Conservation (phyloP, 345 rosid species). For the Jatropha curcas region DNA sequence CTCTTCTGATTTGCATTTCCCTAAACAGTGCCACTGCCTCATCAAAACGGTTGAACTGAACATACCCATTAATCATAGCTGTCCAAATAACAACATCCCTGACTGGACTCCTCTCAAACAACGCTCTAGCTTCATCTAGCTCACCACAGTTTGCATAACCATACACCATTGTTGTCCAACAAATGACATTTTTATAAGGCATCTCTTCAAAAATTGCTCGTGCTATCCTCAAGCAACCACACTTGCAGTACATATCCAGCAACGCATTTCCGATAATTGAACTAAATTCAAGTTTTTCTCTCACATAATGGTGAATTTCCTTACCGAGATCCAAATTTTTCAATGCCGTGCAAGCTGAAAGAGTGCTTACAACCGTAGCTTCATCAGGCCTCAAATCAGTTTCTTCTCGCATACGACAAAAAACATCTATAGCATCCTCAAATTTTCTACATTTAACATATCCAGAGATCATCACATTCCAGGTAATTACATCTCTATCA, state of each 20-base stretch:
- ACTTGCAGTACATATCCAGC: slow-evolving; percentile 71
- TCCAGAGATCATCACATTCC: slow-evolving; percentile 69
- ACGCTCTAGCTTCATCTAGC: slow-evolving; percentile 56
- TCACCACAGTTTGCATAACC: slow-evolving; percentile 58
- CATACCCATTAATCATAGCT: slow-evolving; percentile 85
- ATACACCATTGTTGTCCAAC: slow-evolving; percentile 73
- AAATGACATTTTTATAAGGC: slow-evolving; percentile 56
- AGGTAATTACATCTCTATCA: slow-evolving; percentile 59
- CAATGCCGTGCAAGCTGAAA: slow-evolving; percentile 62
- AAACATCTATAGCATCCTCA: slow-evolving; percentile 50
- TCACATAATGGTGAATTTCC: slow-evolving; percentile 47
- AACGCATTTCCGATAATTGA: slow-evolving; percentile 58
- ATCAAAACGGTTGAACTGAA: slow-evolving; percentile 60
- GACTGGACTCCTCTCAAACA: slow-evolving; percentile 68
- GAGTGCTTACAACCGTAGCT: slow-evolving; percentile 62
- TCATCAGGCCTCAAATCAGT: slow-evolving; percentile 52
- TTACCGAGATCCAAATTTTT: slow-evolving; percentile 54
- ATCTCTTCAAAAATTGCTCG: slow-evolving; percentile 45
- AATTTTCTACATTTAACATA: slow-evolving; percentile 52
- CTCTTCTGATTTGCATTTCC: slow-evolving; percentile 50
- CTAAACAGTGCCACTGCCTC: slow-evolving; percentile 58
- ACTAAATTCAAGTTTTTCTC: slow-evolving; percentile 43
- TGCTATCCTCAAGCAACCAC: slow-evolving; percentile 58
- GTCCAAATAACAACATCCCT: slow-evolving; percentile 80
- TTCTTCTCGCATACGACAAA: slow-evolving; percentile 45